phyloP scores from a whole-genome alignment of 306 rosid genomes.

The Sindora glabra region DNA sequence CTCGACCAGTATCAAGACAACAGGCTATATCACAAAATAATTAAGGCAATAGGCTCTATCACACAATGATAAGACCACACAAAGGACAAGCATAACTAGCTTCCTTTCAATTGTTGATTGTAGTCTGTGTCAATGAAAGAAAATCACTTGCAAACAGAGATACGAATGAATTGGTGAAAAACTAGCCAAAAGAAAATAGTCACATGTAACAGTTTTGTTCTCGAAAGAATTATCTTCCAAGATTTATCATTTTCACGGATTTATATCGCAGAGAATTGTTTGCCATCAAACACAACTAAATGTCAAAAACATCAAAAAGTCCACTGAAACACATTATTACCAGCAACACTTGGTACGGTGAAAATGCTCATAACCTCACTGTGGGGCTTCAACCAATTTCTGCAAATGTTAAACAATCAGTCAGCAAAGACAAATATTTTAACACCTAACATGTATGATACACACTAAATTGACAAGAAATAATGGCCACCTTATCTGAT shows the following conservation, averaged over 20 bases:
- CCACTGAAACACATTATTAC: slow-evolving; percentile 40
- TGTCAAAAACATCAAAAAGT: slow-evolving; percentile 17
- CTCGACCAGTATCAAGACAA: too few species aligned
- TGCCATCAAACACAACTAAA: slow-evolving; percentile 24
- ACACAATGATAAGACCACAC: not conserved
- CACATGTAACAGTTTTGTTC: not conserved
- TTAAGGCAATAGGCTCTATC: not conserved
- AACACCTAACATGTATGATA: not conserved
- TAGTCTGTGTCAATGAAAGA: not conserved
- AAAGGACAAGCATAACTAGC: not conserved
- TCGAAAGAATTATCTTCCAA: slow-evolving; percentile 18
- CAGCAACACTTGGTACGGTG: slow-evolving; percentile 14
- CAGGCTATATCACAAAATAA: not conserved
- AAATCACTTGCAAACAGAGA: slow-evolving; percentile 9
- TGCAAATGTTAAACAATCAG: slow-evolving; percentile 31
- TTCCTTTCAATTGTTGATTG: not conserved
- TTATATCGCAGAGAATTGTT: slow-evolving; percentile 27
- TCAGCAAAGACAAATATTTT: slow-evolving; percentile 11
- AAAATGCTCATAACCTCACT: slow-evolving; percentile 32
- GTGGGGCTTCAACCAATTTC: slow-evolving; percentile 49
- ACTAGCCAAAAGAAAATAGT: slow-evolving; percentile 5
- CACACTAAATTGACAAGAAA: not conserved
- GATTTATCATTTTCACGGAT: slow-evolving; percentile 24
- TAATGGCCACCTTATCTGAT: not conserved
- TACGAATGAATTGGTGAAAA: slow-evolving; percentile 4